phyloP scores from a whole-genome alignment of 2,329 filamentous ascomycete species.

The Monosporascus sp. region DNA sequence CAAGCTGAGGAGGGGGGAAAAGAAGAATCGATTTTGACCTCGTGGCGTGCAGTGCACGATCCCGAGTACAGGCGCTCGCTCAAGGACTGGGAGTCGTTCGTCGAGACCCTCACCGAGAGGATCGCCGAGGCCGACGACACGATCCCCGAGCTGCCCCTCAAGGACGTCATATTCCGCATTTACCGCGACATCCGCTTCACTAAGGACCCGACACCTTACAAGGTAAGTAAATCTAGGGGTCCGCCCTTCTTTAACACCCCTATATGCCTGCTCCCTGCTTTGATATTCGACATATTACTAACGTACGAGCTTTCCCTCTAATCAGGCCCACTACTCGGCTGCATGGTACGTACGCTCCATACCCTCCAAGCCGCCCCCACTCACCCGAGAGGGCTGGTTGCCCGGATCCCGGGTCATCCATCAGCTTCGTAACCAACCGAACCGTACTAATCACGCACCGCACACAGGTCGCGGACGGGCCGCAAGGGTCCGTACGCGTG shows the following conservation, averaged over 20 bases:
- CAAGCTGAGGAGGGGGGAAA: no score
- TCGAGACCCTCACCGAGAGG: conserved; percentile 65
- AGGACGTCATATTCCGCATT: conserved; percentile 83
- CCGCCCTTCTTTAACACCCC: conserved; percentile 11
- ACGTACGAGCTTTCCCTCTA: neutral
- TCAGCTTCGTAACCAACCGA: no score
- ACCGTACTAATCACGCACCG: neutral
- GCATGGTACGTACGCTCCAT: conserved; percentile 53
- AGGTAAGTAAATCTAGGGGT: conserved; percentile 45
- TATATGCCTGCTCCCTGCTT: neutral
- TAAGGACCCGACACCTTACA: conserved; percentile 82
- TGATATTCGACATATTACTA: conserved; percentile 2
- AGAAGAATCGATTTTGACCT: no score
- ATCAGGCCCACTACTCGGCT: conserved; percentile 72
- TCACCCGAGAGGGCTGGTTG: neutral
- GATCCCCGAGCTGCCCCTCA: conserved; percentile 77
- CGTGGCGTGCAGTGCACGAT: conserved; percentile 60
- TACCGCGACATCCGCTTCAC: conserved; percentile 83
- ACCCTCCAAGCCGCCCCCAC: conserved; percentile 14
- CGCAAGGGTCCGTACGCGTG: conserved; percentile 82
- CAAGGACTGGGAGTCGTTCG: conserved; percentile 76
- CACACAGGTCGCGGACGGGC: conserved; percentile 69
- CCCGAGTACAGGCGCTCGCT: conserved; percentile 71
- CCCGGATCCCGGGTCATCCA: no score
- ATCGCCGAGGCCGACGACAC: conserved; percentile 72